Evolutionary conservation across 495 filamentous ascomycete genomes (phyloP), one percentile per base, ranked within the genome.

Genomic region (Aspergillus conjunctus): DNA sequence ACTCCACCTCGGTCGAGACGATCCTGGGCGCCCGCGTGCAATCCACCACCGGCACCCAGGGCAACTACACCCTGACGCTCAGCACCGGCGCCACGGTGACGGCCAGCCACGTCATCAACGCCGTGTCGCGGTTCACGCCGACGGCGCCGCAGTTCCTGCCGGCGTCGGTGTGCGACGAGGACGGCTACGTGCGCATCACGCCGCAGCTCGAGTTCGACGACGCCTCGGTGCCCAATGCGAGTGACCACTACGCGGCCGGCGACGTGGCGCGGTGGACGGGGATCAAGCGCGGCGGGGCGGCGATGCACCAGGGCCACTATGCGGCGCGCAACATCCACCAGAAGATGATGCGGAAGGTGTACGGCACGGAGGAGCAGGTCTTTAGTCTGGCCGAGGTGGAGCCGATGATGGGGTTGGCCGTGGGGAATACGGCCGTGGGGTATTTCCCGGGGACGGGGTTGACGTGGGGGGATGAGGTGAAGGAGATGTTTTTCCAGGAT

Each of bases 271-370:
- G 66, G 4, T 89, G 87, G 87, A 78, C 82, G 0, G 87, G 87
- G 20, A 90, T 89, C 71, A 89, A 88, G 73, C 82, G 88, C 31
- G 88, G 85, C 66, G 88, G 88, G 31, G 81, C 71, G 5, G 88
- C 88, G 12, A 85, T 91, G 80, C 80, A 87, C 55, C 83, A 85
- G 80, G 88, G 86, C 14, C 79, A 83, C 34, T 77, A 77, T 56
- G 84, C 83, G 3, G 87, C 79, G 0, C 61, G 73, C 22, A 90
- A 91, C 63, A 78, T 89, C 51, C 79, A 87, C 62, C 81, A 85
- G 65, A 75, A 75, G 18, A 86, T 89, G 68, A 52, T 83, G 39
- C 62, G 71, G 9, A 69, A 71, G 33, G 63, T 65, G 18, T 61
- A 46, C 0, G 63, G 65, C 0, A 71, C 68, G 21, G 73, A 74